Evolutionary conservation across 1,284 basidiomycete genomes (phyloP).

Genomic region (Cutaneotrichosporon mucoides): DNA sequence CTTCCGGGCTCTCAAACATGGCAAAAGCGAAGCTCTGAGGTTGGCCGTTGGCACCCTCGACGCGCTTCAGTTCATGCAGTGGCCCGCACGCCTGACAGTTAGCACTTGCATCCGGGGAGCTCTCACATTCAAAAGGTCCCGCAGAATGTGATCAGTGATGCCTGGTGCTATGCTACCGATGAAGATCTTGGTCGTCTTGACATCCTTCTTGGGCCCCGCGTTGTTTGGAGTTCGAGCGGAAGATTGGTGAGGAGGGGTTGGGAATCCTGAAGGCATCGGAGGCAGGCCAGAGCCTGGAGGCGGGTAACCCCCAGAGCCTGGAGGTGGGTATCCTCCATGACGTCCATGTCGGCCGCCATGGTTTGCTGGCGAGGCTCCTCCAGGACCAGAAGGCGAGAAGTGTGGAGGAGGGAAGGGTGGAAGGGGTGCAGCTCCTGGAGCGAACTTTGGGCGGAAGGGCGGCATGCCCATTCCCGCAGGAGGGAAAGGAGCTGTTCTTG

Average conservation of each 20-base stretch:
- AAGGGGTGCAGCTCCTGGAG: conserved; percentile 18
- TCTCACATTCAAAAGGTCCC: conserved; percentile 70
- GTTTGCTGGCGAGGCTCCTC: neutral
- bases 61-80: conserved; percentile 79
- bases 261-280: conserved; percentile 1
- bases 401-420: conserved; percentile 22
- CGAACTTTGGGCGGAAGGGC: conserved; percentile 32
- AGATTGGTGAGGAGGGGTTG: neutral
- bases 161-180: conserved; percentile 94
- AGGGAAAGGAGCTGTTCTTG: conserved; percentile 3
- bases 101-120: neutral
- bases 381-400: neutral
- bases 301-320: neutral
- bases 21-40: conserved; percentile 95
- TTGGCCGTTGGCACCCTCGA: conserved; percentile 81
- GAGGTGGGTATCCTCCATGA: neutral
- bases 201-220: conserved; percentile 26
- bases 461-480: conserved; percentile 19
- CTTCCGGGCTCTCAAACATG: conserved; percentile 82
- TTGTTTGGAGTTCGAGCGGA: neutral
- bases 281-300: conserved; percentile 1
- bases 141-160: conserved; percentile 71
- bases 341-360: neutral
- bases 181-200: conserved; percentile 63
- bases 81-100: conserved; percentile 72